phyloP scores from a whole-genome alignment of 23 red algal genomes.

The Gracilaria domingensis region DNA sequence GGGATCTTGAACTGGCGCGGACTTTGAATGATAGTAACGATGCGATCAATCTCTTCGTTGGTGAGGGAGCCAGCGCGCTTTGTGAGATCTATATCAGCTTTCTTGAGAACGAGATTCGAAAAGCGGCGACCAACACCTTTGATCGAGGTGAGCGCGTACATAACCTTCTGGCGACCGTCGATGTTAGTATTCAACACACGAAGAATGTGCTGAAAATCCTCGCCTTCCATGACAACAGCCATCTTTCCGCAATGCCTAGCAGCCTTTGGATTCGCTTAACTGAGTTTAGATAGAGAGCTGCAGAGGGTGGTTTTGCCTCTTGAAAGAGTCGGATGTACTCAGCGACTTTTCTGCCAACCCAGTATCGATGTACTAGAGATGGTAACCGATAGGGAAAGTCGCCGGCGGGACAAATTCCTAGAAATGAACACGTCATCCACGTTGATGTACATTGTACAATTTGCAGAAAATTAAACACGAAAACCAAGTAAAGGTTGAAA shows the following conservation, averaged over 20 bases:
- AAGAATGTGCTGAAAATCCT: slow-evolving; percentile 99
- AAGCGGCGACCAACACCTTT: slow-evolving; percentile 99
- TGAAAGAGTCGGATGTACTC: too few species aligned
- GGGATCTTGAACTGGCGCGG: slow-evolving; percentile 99
- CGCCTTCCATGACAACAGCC: slow-evolving; percentile 92
- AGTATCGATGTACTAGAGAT: neutral
- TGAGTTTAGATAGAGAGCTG: neutral
- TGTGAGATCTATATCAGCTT: slow-evolving; percentile 97
- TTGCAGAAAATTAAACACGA: too few species aligned
- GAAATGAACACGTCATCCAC: neutral
- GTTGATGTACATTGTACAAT: neutral
- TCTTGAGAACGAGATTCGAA: slow-evolving; percentile 96
- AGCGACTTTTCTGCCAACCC: too few species aligned
- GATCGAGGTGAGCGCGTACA: slow-evolving; percentile 96
- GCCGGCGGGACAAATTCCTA: neutral
- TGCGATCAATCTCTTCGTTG: slow-evolving; percentile 97
- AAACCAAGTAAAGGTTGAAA: too few species aligned
- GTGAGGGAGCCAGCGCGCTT: slow-evolving; percentile 96
- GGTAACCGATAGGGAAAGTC: neutral
- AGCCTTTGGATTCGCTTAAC: too few species aligned
- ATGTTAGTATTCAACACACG: slow-evolving; percentile 99
- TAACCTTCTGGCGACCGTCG: slow-evolving; percentile 90
- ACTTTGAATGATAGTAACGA: slow-evolving; percentile 99
- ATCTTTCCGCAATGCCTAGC: slow-evolving; percentile 7
- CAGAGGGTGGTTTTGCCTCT: too few species aligned